These are phyloP conservation scores for Coemansia sp. DNA, from an alignment of 371 early-diverging fungal genomes.

Conservation along the genomic window DNA sequence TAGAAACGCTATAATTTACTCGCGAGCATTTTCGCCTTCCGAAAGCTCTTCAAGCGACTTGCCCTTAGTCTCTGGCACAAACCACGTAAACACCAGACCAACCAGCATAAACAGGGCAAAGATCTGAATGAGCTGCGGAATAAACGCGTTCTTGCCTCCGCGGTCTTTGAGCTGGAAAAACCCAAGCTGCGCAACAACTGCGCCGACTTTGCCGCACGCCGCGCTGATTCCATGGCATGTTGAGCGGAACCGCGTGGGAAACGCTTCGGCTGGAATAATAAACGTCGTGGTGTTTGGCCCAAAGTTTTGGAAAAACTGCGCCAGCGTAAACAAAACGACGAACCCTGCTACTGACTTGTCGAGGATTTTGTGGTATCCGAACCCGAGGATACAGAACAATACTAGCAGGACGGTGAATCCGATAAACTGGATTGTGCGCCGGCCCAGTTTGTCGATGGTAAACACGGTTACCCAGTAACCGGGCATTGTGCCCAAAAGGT, in stretches of 20 bases:
- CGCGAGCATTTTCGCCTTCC: constrained; percentile 27
- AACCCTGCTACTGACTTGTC: constrained; percentile 61
- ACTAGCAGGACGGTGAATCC: constrained; percentile 75
- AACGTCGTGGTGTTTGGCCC: constrained; percentile 91
- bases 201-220: constrained; percentile 82
- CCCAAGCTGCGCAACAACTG: constrained; percentile 75
- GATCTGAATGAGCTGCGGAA: constrained; percentile 68
- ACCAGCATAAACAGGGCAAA: constrained; percentile 78
- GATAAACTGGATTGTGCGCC: constrained; percentile 76
- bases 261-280: constrained; percentile 82
- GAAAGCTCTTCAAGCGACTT: constrained; percentile 65
- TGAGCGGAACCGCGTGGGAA: constrained; percentile 83
- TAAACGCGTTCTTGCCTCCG: constrained; percentile 65
- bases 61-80: constrained; percentile 76
- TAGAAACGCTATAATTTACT: not conserved
- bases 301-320: constrained; percentile 89
- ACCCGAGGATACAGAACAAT: constrained; percentile 74
- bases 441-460: constrained; percentile 76
- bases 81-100: constrained; percentile 64
- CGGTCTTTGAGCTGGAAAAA: constrained; percentile 72
- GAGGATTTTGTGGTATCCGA: constrained; percentile 61
- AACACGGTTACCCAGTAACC: constrained; percentile 86
- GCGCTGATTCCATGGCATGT: constrained; percentile 90
- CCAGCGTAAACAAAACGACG: constrained; percentile 71
- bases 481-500: constrained; percentile 80